Percentiles rank a stretch among this genome's conserved stretches.
phyloP scores from a whole-genome alignment of 306 rosid genomes.

The Datisca glomerata region DNA sequence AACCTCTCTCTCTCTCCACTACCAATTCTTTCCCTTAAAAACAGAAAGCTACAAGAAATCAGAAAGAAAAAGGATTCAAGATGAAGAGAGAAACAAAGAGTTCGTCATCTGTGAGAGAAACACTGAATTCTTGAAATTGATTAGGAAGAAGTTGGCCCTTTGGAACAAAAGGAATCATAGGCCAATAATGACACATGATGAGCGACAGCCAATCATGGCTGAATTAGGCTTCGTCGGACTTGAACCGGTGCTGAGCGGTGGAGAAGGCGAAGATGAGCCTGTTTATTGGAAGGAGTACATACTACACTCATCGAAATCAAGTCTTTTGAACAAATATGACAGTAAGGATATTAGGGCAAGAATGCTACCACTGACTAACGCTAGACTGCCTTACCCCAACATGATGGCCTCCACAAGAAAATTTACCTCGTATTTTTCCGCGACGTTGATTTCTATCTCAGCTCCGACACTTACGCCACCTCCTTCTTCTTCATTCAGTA shows the following conservation, averaged over 20 bases:
- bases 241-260: conserved; percentile 8
- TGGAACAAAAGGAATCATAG: conserved; percentile 30
- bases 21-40: not conserved
- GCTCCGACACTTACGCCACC: not conserved
- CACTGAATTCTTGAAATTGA: conserved; percentile 18
- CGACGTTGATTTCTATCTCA: not conserved
- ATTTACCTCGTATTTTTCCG: not conserved
- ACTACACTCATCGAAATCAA: conserved; percentile 11
- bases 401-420: conserved; percentile 26
- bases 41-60: too few species aligned
- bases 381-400: conserved; percentile 32
- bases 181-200: conserved; percentile 38
- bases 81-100: not conserved
- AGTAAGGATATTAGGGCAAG: not conserved
- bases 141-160: conserved; percentile 24
- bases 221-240: conserved; percentile 31
- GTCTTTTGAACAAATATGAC: not conserved
- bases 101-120: too few species aligned
- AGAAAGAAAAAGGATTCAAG: too few species aligned
- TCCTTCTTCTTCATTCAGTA: not conserved
- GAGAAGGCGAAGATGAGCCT: not conserved
- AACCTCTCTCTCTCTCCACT: not conserved
- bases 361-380: conserved; percentile 10
- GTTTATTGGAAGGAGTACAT: conserved; percentile 26
- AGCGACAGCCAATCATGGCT: conserved; percentile 40